These are phyloP conservation scores for Lactifluus subvellereus DNA, from an alignment of 768 basidiomycete genomes.

Conservation along the genomic window DNA sequence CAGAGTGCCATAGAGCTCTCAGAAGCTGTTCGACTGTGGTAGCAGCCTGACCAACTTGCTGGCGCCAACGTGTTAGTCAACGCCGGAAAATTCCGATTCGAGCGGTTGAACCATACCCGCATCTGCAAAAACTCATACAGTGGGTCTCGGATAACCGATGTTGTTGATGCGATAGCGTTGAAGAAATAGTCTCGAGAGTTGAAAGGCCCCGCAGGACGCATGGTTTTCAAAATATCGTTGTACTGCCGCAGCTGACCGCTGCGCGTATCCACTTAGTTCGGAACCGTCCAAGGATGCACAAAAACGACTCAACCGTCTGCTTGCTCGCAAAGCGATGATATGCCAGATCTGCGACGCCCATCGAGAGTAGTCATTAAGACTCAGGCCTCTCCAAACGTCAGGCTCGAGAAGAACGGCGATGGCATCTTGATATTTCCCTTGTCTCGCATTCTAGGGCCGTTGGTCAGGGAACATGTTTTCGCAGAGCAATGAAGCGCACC, in stretches of 20 bases:
- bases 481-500: slow-evolving; percentile 33
- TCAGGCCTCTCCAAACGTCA: slow-evolving; percentile 62
- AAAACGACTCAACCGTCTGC: slow-evolving; percentile 47
- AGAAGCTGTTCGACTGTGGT: slow-evolving; percentile 61
- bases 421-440: slow-evolving; percentile 59
- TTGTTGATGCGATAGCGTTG: slow-evolving; percentile 32
- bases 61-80: slow-evolving; percentile 7
- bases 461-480: background rate
- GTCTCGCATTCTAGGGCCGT: slow-evolving; percentile 51
- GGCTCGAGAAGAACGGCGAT: slow-evolving; percentile 61
- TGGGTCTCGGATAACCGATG: slow-evolving; percentile 38
- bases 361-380: slow-evolving; percentile 54
- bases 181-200: slow-evolving; percentile 54
- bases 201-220: slow-evolving; percentile 51
- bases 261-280: slow-evolving; percentile 11
- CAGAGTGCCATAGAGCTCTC: slow-evolving; percentile 70
- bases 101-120: slow-evolving; percentile 30
- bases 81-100: background rate
- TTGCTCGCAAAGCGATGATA: slow-evolving; percentile 59
- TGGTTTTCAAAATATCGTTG: slow-evolving; percentile 57
- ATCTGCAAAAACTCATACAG: slow-evolving; percentile 40
- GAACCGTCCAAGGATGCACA: background rate
- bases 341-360: slow-evolving; percentile 82
- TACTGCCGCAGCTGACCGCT: slow-evolving; percentile 65
- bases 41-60: slow-evolving; percentile 63